These are phyloP conservation scores for Psidium guajava DNA, from an alignment of 345 rosid genomes.

Conservation along the genomic window DNA sequence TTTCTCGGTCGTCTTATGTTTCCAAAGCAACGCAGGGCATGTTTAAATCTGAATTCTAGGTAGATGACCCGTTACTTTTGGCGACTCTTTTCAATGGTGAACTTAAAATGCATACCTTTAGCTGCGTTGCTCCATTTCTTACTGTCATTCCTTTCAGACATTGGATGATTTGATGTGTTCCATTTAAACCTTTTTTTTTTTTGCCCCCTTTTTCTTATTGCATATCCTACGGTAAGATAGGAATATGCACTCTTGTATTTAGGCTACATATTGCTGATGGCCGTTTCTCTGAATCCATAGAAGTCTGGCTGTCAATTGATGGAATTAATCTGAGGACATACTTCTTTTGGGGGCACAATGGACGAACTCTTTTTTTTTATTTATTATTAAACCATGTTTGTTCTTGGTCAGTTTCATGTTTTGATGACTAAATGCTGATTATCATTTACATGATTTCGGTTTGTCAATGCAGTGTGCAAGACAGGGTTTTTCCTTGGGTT, in stretches of 20 bases:
- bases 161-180: background rate
- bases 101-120: background rate
- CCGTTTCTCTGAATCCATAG: background rate
- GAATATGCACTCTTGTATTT: background rate
- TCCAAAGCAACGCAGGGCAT: background rate
- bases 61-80: background rate
- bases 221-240: background rate
- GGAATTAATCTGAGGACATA: background rate
- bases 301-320: background rate
- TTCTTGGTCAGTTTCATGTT: background rate
- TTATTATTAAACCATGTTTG: background rate
- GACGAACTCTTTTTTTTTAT: background rate
- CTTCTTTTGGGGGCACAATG: background rate
- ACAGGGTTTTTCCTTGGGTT: slow-evolving; percentile 91
- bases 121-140: background rate
- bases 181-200: background rate
- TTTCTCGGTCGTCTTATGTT: background rate
- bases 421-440: background rate
- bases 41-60: background rate
- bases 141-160: background rate
- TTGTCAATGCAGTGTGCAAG: slow-evolving; percentile 68
- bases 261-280: background rate
- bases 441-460: background rate
- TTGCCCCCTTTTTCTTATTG: background rate
- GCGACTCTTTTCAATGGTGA: background rate